Conservation (phyloP, 768 basidiomycete genomes). For the Strobilomyces dryophilus region DNA sequence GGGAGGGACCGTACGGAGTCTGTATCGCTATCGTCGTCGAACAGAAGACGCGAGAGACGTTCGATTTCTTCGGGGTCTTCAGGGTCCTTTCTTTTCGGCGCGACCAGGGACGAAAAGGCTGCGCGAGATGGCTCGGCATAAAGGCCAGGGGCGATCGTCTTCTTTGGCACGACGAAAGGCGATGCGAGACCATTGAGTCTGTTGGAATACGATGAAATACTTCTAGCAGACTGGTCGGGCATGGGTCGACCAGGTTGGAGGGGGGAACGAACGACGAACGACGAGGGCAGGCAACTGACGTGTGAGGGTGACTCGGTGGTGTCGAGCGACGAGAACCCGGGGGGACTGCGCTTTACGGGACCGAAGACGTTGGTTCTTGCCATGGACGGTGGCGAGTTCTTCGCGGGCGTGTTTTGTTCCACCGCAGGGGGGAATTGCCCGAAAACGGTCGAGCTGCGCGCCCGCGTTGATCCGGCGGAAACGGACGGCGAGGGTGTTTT, state of each 20-base stretch:
- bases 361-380: background rate
- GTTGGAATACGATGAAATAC: background rate
- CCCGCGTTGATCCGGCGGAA: conserved; percentile 11
- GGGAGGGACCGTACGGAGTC: background rate
- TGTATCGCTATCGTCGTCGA: conserved; percentile 4
- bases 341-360: background rate
- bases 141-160: background rate
- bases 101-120: background rate
- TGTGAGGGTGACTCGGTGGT: conserved; percentile 9
- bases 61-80: background rate
- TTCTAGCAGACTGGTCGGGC: background rate
- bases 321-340: conserved; percentile 12
- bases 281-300: conserved; percentile 16
- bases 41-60: background rate
- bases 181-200: conserved; percentile 12
- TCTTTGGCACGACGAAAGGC: conserved; percentile 9
- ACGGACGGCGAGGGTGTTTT: conserved; percentile 21
- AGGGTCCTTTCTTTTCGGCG: background rate
- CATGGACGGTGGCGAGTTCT: background rate
- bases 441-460: conserved; percentile 14
- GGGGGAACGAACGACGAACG: conserved; percentile 22
- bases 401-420: conserved; percentile 3
- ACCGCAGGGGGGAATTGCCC: conserved; percentile 3
- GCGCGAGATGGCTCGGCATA: background rate
- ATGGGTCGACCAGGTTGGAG: conserved; percentile 2